phyloP scores from a whole-genome alignment of 2,329 filamentous ascomycete species.

The Stylonectria norvegica region DNA sequence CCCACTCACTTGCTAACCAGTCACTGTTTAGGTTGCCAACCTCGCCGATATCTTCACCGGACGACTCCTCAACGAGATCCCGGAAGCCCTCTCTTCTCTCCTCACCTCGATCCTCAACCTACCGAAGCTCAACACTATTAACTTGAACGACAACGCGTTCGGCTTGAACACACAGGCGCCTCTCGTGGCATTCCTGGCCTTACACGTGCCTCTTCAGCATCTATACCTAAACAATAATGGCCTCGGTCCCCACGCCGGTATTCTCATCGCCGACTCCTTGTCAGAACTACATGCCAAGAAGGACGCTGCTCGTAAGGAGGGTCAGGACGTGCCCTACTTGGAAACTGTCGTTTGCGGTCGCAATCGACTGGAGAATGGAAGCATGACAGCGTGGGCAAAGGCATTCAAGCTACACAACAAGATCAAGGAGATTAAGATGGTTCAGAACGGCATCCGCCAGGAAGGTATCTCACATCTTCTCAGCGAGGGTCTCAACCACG shows the following conservation, averaged over 20 bases:
- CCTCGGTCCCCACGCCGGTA: conserved; percentile 85
- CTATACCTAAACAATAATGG: conserved; percentile 98
- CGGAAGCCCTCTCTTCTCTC: conserved; percentile 78
- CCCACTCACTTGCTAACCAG: conserved; percentile 2
- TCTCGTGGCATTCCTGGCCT: conserved; percentile 84
- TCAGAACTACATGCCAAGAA: conserved; percentile 81
- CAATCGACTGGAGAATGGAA: conserved; percentile 92
- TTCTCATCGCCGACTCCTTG: conserved; percentile 83
- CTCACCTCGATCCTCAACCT: conserved; percentile 84
- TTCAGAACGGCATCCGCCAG: conserved; percentile 94
- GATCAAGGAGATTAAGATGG: conserved; percentile 89
- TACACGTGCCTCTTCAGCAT: conserved; percentile 86
- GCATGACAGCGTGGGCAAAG: conserved; percentile 92
- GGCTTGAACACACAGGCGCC: conserved; percentile 92
- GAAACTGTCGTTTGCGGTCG: conserved; percentile 98
- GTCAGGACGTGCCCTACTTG: conserved; percentile 72
- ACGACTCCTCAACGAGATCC: conserved; percentile 89
- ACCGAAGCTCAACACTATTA: conserved; percentile 82
- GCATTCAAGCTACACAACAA: conserved; percentile 79
- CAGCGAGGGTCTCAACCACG: conserved; percentile 70
- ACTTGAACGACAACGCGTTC: conserved; percentile 97
- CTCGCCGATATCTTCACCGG: conserved; percentile 97
- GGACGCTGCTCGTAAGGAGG: conserved; percentile 67
- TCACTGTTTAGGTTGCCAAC: conserved; percentile 63
- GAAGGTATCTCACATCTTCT: conserved; percentile 85